These are phyloP conservation scores for Backusella psychrophila DNA, from an alignment of 192 early-diverging fungal species.

Conservation along the genomic window DNA sequence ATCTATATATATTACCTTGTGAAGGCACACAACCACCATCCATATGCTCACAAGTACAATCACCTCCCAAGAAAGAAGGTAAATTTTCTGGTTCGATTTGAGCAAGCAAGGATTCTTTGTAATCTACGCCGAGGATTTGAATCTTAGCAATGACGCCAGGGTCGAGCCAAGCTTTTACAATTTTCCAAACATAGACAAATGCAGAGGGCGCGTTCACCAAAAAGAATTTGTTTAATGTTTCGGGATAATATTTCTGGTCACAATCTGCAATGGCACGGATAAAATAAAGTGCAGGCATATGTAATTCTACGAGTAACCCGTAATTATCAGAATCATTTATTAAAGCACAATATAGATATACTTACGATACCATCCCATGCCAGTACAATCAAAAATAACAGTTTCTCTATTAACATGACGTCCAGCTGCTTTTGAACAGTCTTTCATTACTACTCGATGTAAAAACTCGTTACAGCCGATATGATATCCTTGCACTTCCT, in stretches of 20 bases:
- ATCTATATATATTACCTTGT: slow-evolving; percentile 14
- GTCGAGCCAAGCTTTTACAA: slow-evolving; percentile 77
- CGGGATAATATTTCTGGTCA: slow-evolving; percentile 95
- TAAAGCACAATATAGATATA: not conserved
- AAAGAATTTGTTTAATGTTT: slow-evolving; percentile 87
- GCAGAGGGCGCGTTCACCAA: slow-evolving; percentile 92
- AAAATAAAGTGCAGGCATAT: slow-evolving; percentile 67
- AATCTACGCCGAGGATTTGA: slow-evolving; percentile 64
- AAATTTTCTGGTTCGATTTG: slow-evolving; percentile 67
- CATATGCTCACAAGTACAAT: slow-evolving; percentile 72
- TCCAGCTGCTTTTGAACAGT: slow-evolving; percentile 70
- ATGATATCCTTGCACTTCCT: slow-evolving; percentile 67
- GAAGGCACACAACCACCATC: slow-evolving; percentile 59
- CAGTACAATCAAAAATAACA: slow-evolving; percentile 90
- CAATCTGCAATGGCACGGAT: slow-evolving; percentile 72
- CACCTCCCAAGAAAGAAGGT: slow-evolving; percentile 69
- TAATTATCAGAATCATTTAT: not conserved
- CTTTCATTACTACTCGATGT: slow-evolving; percentile 68
- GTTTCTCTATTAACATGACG: slow-evolving; percentile 75
- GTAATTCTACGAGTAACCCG: slow-evolving; percentile 41
- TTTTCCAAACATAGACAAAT: slow-evolving; percentile 81
- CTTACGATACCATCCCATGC: slow-evolving; percentile 74
- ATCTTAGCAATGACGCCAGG: slow-evolving; percentile 69
- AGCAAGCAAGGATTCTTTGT: slow-evolving; percentile 52
- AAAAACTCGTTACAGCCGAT: slow-evolving; percentile 71